Evolutionary conservation across 768 basidiomycete genomes (phyloP), one percentile per base, ranked within the genome.

Genomic region (Paxillus involutus): DNA sequence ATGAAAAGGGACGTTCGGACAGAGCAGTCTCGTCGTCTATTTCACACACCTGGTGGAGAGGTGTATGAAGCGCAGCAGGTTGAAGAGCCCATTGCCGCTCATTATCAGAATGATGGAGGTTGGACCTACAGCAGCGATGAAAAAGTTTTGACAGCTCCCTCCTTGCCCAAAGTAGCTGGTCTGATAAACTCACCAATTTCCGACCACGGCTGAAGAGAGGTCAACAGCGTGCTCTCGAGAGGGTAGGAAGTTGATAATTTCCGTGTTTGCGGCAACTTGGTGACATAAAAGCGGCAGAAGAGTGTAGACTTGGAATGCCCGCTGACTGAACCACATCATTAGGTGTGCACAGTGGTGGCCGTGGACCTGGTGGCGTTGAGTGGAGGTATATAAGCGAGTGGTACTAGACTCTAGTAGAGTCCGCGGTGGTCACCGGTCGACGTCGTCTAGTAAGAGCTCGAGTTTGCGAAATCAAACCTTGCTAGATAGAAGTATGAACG

Each of bases 171-270:
- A 46, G 13, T 45, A 50, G 65, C 65, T 66, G 49, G 52, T 36
- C 53, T 24, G 42, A 44, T 51, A 49, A 32, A 59, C 61, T 60
- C 58, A 65, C 61, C 66, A 59, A 63, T 72, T 70, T 69, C 65
- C 64, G 61, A 66, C 52, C 16, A 60, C 41, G 12, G 52, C 53
- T 21, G 44, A 52, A 30, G 59, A 53, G 33, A 64, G 56, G 59
- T 60, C 59, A 21, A 57, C 56, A 9, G 51, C 14, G 42, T 32
- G 44, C 55, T 14, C 60, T 40, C 66, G 66, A 14, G 67, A 60
- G 44, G 74, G 69, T 24, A 63, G 65, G 62, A 87, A 83, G 65
- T 82, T 83, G 65, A 83, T 67, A 60, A 88, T 86, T 71, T 88
- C 84, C 35, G 86, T 88, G 67, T 88, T 86, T 19, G 78, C 83